phyloP scores from a whole-genome alignment of 441 rosid species.

The Hura crepitans region DNA sequence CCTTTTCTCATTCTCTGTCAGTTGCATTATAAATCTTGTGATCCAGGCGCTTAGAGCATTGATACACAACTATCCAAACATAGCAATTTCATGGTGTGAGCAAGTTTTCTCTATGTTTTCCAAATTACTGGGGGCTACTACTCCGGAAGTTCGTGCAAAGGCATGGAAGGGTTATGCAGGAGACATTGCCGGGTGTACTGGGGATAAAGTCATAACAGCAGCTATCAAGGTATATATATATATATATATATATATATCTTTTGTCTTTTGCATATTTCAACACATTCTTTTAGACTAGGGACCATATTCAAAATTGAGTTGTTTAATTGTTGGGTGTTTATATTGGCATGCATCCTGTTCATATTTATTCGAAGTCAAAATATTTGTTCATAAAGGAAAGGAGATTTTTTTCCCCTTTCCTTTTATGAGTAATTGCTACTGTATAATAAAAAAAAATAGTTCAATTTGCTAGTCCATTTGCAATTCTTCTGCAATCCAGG shows the following conservation, averaged over 20 bases:
- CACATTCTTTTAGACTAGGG: not conserved
- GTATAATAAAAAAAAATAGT: not conserved
- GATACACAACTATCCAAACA: conserved; percentile 70
- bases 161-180: conserved; percentile 52
- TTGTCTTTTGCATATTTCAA: not conserved
- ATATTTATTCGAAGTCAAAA: not conserved
- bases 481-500: not conserved
- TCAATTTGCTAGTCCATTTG: conserved; percentile 1
- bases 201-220: conserved; percentile 71
- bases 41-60: conserved; percentile 78
- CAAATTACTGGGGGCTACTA: conserved; percentile 40
- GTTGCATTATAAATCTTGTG: conserved; percentile 15
- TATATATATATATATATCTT: conserved; percentile 13
- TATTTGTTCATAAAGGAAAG: not conserved
- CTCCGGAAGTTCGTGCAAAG: conserved; percentile 43
- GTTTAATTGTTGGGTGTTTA: too few species aligned
- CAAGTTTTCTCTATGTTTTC: conserved; percentile 47
- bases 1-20: not conserved
- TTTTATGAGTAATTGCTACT: too few species aligned
- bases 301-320: not conserved
- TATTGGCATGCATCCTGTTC: not conserved
- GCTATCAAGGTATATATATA: conserved; percentile 57
- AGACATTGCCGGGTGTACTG: conserved; percentile 42
- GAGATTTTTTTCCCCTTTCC: too few species aligned
- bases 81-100: conserved; percentile 61